Percentiles rank a stretch among this genome's conserved stretches.
Evolutionary conservation across 139 green algal genomes (phyloP).

Genomic region (Diplosphaera chodatii): DNA sequence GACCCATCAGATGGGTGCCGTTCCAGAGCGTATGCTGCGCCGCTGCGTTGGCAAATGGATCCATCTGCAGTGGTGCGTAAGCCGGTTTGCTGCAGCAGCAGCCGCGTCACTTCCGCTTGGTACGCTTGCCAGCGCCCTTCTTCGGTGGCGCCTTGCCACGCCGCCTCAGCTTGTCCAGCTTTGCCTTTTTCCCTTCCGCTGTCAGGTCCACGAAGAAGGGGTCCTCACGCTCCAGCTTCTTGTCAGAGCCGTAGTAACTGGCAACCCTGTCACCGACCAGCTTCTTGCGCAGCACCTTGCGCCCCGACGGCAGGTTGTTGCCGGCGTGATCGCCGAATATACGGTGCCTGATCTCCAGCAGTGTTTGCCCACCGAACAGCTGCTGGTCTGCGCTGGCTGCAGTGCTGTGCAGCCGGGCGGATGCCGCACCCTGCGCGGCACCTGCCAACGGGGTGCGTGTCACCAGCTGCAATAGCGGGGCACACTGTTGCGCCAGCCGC

Average conservation of each 20-base stretch:
- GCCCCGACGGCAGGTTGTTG: slow-evolving; percentile 51
- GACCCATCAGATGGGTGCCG: too few species aligned
- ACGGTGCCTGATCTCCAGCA: slow-evolving; percentile 42
- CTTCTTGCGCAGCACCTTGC: slow-evolving; percentile 49
- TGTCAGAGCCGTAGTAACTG: slow-evolving; percentile 43
- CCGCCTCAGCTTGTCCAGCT: slow-evolving; percentile 37
- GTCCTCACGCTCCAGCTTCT: slow-evolving; percentile 29
- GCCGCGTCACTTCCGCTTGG: slow-evolving; percentile 26
- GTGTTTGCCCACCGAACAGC: slow-evolving; percentile 16
- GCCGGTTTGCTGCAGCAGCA: too few species aligned
- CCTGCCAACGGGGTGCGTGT: neutral
- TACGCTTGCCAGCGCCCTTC: slow-evolving; percentile 48
- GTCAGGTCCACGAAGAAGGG: slow-evolving; percentile 44
- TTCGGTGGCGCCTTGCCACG: slow-evolving; percentile 52
- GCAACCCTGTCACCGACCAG: slow-evolving; percentile 40
- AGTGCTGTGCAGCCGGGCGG: neutral
- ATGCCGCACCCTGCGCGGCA: neutral
- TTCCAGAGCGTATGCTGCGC: too few species aligned
- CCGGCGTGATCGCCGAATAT: slow-evolving; percentile 66
- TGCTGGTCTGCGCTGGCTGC: slow-evolving; percentile 1
- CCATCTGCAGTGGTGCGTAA: too few species aligned
- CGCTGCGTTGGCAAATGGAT: too few species aligned
- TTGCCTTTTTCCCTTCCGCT: slow-evolving; percentile 32
- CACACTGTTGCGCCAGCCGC: neutral
- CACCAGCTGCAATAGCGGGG: neutral